phyloP scores from a whole-genome alignment of 345 rosid genomes.

The Clausena lansium region DNA sequence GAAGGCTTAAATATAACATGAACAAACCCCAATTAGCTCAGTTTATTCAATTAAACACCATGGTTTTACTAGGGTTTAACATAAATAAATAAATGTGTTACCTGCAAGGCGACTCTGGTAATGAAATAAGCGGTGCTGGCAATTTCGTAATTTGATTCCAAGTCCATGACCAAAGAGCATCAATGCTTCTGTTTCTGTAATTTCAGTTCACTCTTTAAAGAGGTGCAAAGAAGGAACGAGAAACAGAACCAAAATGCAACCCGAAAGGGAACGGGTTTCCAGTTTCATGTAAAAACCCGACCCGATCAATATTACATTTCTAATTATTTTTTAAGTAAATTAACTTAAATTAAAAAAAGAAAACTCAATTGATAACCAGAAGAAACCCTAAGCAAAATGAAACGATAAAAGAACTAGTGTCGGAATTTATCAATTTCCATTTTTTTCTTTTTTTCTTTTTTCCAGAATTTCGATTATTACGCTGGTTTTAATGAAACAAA shows the following conservation, averaged over 20 bases:
- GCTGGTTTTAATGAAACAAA: no score
- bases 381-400: not conserved
- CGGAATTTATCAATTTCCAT: not conserved
- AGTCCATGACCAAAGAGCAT: constrained; percentile 31
- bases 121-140: constrained; percentile 63
- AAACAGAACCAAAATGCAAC: not conserved
- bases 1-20: not conserved
- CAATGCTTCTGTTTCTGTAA: not conserved
- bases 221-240: not conserved
- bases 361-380: not conserved
- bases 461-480: not conserved
- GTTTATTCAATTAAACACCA: not conserved
- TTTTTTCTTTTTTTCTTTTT: not conserved
- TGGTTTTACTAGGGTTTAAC: constrained; percentile 10
- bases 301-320: not conserved
- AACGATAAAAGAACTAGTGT: not conserved
- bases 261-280: not conserved
- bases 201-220: not conserved
- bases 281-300: not conserved
- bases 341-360: not conserved
- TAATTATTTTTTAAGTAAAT: no score
- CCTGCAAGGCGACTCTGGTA: constrained; percentile 81
- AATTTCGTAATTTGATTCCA: constrained; percentile 56
- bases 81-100: constrained; percentile 6
- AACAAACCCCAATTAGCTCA: not conserved